Conservation (phyloP, 352 stramenopile genomes). For the Elongisporangium undulatum region DNA sequence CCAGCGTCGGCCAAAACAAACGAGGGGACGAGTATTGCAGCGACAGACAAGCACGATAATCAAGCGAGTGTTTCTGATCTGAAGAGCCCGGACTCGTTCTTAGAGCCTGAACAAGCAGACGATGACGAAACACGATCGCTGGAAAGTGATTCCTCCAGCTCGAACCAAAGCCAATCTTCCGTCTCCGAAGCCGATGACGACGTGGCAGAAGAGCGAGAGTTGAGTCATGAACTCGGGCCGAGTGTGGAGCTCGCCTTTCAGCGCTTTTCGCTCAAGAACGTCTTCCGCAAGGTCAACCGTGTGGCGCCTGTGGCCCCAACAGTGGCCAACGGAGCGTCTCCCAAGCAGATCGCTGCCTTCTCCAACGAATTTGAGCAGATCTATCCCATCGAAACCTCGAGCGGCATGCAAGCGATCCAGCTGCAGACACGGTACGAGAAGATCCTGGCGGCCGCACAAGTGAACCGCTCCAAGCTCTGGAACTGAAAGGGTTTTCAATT, state of each 20-base stretch:
- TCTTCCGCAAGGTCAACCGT: constrained; percentile 7
- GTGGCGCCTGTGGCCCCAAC: neutral
- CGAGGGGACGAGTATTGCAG: neutral
- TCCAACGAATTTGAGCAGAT: constrained; percentile 6
- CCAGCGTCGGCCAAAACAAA: constrained; percentile 3
- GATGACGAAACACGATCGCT: constrained; percentile 6
- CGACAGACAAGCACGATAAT: neutral
- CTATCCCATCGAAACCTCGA: constrained; percentile 1
- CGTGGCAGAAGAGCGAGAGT: neutral
- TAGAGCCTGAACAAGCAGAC: constrained; percentile 1
- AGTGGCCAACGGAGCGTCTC: neutral
- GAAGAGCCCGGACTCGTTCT: constrained; percentile 3
- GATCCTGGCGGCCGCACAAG: constrained; percentile 22
- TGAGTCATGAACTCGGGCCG: neutral
- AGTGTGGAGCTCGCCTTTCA: constrained; percentile 10
- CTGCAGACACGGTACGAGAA: constrained; percentile 8
- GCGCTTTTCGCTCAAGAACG: constrained; percentile 2
- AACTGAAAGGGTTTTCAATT: constrained; percentile 8
- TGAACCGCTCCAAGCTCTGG: constrained; percentile 41
- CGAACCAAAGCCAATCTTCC: neutral
- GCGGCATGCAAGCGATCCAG: neutral
- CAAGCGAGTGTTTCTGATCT: neutral
- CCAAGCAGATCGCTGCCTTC: neutral
- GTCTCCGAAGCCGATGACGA: constrained; percentile 1
- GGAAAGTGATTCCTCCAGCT: constrained; percentile 1